Evolutionary conservation across 2,329 filamentous ascomycete species (phyloP).

Genomic region (Leptographium lundbergii): DNA sequence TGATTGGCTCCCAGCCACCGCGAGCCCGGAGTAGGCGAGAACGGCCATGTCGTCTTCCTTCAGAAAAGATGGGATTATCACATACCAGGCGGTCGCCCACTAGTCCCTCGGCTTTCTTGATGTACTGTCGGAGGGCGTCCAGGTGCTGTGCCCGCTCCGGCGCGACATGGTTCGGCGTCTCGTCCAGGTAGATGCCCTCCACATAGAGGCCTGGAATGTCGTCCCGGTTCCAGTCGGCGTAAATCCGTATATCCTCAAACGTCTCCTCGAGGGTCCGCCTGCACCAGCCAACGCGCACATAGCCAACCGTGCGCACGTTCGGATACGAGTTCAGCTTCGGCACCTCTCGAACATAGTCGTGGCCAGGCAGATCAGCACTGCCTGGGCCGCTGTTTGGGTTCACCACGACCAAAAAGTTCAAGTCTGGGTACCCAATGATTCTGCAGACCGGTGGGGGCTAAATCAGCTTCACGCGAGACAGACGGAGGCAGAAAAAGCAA

Average conservation of each 20-base stretch:
- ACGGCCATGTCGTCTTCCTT: not conserved
- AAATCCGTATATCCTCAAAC: slow-evolving; percentile 3
- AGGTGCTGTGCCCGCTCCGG: slow-evolving; percentile 1
- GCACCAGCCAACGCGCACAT: slow-evolving; percentile 8
- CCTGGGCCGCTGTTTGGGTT: slow-evolving; percentile 6
- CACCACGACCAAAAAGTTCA: slow-evolving; percentile 1
- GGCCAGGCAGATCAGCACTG: not conserved
- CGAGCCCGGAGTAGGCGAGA: not conserved
- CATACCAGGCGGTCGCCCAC: slow-evolving; percentile 4
- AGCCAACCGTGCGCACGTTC: slow-evolving; percentile 10
- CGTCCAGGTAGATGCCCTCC: slow-evolving; percentile 9
- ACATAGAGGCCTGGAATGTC: slow-evolving; percentile 5
- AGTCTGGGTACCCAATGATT: not conserved
- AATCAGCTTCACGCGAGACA: not conserved
- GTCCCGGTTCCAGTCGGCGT: not conserved
- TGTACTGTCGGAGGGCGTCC: not conserved
- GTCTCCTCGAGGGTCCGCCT: slow-evolving; percentile 1
- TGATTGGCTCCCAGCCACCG: not conserved
- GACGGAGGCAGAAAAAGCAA: not conserved
- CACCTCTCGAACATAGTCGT: slow-evolving; percentile 9
- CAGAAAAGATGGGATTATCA: not conserved
- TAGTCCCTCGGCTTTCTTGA: not conserved
- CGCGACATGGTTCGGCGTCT: slow-evolving; percentile 8
- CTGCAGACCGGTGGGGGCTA: not conserved
- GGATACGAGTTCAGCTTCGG: slow-evolving; percentile 8